Conservation (phyloP, 1,139 yeast genomes). For the Geotrichum reessii region DNA sequence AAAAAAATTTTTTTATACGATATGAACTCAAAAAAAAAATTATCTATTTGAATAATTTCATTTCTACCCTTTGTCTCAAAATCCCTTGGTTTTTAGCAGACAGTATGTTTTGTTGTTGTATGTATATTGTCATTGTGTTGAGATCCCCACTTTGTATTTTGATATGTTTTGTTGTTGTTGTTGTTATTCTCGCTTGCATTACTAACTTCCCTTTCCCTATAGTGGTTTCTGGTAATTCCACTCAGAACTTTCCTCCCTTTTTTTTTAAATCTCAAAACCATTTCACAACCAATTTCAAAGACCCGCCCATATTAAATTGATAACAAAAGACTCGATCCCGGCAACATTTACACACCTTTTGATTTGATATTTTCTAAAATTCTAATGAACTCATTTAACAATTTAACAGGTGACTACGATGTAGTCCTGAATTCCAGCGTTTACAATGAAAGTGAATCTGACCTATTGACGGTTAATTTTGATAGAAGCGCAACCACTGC, state of each 20-base stretch:
- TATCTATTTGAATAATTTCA: too few relatives aligned
- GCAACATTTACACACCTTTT: too few relatives aligned
- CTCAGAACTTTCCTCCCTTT: neutral
- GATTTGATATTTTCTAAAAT: too few relatives aligned
- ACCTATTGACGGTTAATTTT: neutral
- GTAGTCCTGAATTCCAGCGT: slow-evolving; percentile 7
- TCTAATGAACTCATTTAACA: neutral
- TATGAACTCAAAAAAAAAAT: too few relatives aligned
- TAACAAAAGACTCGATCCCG: too few relatives aligned
- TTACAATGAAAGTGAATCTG: slow-evolving; percentile 6
- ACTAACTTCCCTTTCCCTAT: neutral
- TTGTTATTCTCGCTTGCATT: neutral
- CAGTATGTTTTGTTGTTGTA: too few relatives aligned
- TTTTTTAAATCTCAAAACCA: neutral
- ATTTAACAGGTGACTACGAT: slow-evolving; percentile 6
- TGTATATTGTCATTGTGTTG: too few relatives aligned
- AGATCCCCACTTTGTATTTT: too few relatives aligned
- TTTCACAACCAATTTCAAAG: neutral
- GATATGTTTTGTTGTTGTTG: neutral
- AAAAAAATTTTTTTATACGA: too few relatives aligned
- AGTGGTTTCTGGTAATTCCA: neutral
- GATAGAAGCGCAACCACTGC: neutral
- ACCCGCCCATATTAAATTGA: too few relatives aligned
- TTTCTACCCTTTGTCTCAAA: too few relatives aligned
- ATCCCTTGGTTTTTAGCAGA: too few relatives aligned